These are phyloP conservation scores for Ramularia collo-cygni DNA, from an alignment of 2,329 filamentous ascomycete species.

Conservation along the genomic window DNA sequence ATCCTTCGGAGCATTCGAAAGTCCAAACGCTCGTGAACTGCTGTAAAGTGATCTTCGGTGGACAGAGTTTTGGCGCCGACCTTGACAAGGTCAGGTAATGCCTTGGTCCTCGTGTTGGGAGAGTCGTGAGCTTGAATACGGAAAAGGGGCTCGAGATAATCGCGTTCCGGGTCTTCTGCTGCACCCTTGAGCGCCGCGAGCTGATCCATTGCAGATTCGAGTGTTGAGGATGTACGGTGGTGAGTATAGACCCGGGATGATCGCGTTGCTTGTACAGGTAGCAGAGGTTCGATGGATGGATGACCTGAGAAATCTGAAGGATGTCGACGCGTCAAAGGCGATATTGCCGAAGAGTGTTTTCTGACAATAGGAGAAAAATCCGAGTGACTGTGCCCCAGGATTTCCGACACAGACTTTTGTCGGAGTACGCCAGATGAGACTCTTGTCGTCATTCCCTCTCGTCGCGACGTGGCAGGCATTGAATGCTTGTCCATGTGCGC, in stretches of 20 bases:
- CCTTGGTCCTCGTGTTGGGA: constrained; percentile 42
- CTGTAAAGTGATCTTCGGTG: constrained; percentile 75
- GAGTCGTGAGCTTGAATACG: constrained; percentile 50
- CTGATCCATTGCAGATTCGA: constrained; percentile 17
- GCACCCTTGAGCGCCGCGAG: constrained; percentile 39
- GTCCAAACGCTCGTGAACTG: constrained; percentile 79
- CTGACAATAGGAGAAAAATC: constrained; percentile 5
- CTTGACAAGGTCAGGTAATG: constrained; percentile 64
- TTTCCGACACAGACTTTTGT: constrained; percentile 67
- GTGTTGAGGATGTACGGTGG: constrained; percentile 4
- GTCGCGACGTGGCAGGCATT: constrained; percentile 21
- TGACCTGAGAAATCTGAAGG: constrained; percentile 23
- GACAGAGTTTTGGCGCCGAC: constrained; percentile 85
- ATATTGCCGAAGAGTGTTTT: constrained; percentile 26
- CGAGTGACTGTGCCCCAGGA: constrained; percentile 48
- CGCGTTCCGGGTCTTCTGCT: constrained; percentile 41
- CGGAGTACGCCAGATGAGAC: constrained; percentile 64
- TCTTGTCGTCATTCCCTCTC: constrained; percentile 54
- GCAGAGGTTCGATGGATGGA: background rate
- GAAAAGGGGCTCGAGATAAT: constrained; percentile 60
- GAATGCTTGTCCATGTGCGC: constrained; percentile 6
- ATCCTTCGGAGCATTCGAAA: constrained; percentile 80
- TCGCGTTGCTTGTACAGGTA: background rate
- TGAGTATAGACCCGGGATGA: constrained; percentile 8
- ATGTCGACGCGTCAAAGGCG: constrained; percentile 33